phyloP scores from a whole-genome alignment of 2,329 filamentous ascomycete species.

The Aspergillus tubingensis region DNA sequence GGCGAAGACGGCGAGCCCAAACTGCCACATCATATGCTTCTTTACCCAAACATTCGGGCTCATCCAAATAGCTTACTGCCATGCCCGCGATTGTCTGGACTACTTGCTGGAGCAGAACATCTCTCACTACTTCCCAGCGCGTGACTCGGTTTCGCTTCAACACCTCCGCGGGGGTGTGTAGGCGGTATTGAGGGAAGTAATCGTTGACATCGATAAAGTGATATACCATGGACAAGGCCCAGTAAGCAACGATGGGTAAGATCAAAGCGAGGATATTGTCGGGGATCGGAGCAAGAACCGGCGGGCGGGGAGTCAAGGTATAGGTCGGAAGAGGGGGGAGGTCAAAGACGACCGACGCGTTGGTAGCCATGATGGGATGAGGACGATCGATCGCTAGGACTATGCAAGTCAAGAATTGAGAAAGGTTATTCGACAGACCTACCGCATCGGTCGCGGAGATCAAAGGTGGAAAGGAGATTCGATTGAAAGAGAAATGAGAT shows the following conservation, averaged over 20 bases:
- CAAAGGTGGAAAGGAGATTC: not conserved
- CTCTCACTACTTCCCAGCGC: slow-evolving; percentile 80
- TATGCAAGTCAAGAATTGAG: slow-evolving; percentile 1
- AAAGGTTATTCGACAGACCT: slow-evolving; percentile 2
- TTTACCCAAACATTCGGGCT: slow-evolving; percentile 71
- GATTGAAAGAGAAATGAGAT: not conserved
- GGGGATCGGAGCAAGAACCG: slow-evolving; percentile 74
- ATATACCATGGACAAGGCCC: slow-evolving; percentile 81
- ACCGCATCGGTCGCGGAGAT: slow-evolving; percentile 12
- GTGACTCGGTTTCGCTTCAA: slow-evolving; percentile 82
- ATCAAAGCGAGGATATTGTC: slow-evolving; percentile 79
- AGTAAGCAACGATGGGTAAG: slow-evolving; percentile 81
- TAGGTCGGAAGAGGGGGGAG: slow-evolving; percentile 87
- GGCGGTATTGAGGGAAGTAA: slow-evolving; percentile 83
- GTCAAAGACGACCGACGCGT: slow-evolving; percentile 47
- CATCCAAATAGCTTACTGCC: slow-evolving; percentile 70
- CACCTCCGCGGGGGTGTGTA: slow-evolving; percentile 94
- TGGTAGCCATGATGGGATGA: slow-evolving; percentile 33
- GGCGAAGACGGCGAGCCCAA: slow-evolving; percentile 80
- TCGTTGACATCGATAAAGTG: slow-evolving; percentile 84
- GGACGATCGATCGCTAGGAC: slow-evolving; percentile 9
- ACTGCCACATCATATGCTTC: slow-evolving; percentile 84
- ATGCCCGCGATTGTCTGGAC: slow-evolving; percentile 77
- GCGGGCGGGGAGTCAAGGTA: slow-evolving; percentile 67
- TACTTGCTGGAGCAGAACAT: slow-evolving; percentile 88